phyloP scores from a whole-genome alignment of 441 rosid genomes.

The Oxalis stricta region DNA sequence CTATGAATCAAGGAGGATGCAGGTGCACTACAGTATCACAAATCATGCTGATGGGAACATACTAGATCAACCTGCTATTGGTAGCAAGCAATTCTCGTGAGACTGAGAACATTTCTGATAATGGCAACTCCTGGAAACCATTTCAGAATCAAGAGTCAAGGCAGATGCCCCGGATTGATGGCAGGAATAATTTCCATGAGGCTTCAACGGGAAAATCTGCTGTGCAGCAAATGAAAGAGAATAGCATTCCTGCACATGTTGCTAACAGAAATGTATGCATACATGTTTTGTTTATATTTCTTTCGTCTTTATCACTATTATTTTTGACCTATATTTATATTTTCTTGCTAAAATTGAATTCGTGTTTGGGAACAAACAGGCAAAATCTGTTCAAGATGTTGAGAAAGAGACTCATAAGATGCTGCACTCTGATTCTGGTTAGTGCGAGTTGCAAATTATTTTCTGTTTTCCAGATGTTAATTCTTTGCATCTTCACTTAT shows the following conservation, averaged over 20 bases:
- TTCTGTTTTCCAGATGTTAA: neutral
- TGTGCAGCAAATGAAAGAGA: constrained; percentile 24
- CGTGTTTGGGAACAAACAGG: constrained; percentile 24
- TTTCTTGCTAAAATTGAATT: constrained; percentile 10
- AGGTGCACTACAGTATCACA: constrained; percentile 25
- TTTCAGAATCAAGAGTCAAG: constrained; percentile 29
- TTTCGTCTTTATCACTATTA: constrained; percentile 2
- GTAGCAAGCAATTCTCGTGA: constrained; percentile 27
- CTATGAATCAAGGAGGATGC: constrained; percentile 25
- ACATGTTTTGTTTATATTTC: neutral
- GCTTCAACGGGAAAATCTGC: constrained; percentile 20
- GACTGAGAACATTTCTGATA: constrained; percentile 25
- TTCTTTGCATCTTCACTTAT: neutral
- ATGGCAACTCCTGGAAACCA: constrained; percentile 38
- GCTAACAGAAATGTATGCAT: constrained; percentile 58
- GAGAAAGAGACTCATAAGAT: constrained; percentile 26
- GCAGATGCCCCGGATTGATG: constrained; percentile 24
- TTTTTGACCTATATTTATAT: neutral
- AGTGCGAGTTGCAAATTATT: constrained; percentile 11
- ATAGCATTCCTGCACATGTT: constrained; percentile 15
- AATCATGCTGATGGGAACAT: constrained; percentile 21
- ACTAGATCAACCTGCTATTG: constrained; percentile 22
- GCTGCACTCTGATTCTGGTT: constrained; percentile 40
- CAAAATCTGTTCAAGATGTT: constrained; percentile 19
- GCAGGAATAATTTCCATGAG: constrained; percentile 26